Percentiles rank a stretch among this genome's conserved stretches.
These are phyloP conservation scores for Cystobasidium tubakii DNA, from an alignment of 768 basidiomycete genomes.

Conservation along the genomic window DNA sequence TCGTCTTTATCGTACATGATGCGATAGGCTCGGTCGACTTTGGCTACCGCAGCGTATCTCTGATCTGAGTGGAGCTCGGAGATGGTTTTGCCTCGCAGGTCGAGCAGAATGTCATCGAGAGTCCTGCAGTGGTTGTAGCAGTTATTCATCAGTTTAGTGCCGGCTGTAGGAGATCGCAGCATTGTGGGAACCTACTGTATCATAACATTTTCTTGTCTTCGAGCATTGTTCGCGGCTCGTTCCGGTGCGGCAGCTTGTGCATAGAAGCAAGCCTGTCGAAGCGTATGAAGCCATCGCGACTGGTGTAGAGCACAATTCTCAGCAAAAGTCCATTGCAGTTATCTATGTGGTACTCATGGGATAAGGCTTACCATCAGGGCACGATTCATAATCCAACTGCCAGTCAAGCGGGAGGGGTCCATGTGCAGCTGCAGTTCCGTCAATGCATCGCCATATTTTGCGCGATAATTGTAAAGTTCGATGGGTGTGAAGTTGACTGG, in stretches of 20 bases:
- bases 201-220: neutral
- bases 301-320: neutral
- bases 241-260: conserved; percentile 25
- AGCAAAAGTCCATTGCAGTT: too few relatives aligned
- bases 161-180: too few relatives aligned
- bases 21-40: conserved; percentile 37
- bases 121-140: conserved; percentile 29
- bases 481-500: conserved; percentile 49
- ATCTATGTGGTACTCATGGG: too few relatives aligned
- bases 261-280: conserved; percentile 41
- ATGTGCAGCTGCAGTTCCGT: conserved; percentile 1
- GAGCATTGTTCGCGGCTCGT: conserved; percentile 19
- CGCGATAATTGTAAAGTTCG: conserved; percentile 39
- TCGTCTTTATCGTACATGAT: conserved; percentile 40
- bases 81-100: conserved; percentile 38
- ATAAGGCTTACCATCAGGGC: conserved; percentile 3
- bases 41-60: conserved; percentile 9
- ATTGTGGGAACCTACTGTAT: conserved; percentile 2
- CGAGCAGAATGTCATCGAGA: conserved; percentile 40
- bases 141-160: too few relatives aligned
- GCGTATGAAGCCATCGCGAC: conserved; percentile 39
- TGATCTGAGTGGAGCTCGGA: conserved; percentile 35
- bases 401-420: neutral
- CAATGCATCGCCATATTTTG: conserved; percentile 32
- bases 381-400: conserved; percentile 2